Base-by-base conservation (phyloP, 345 rosid genomes). In the Erysimum cheiranthoides region DNA sequence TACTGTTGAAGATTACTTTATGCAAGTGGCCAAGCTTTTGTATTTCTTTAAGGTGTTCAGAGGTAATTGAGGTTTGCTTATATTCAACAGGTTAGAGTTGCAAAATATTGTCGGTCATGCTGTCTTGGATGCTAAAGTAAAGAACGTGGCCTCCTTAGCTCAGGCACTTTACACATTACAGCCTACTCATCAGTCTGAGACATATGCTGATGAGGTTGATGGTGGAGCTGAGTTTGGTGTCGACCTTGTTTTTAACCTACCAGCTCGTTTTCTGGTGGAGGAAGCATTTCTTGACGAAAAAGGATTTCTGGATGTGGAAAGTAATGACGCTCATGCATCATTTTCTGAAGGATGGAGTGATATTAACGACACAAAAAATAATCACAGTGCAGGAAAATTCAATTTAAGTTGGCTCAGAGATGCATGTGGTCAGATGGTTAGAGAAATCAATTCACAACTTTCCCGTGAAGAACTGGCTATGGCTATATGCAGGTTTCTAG, bases 401-500 rank as follows among this genome's bases (percentile, higher is more conserved):
- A 79, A 86, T 78, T 82, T 94, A 73, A 86, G 89, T 81, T 94
- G 98, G 97, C 79, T 94, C 73, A 89, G 95, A 88, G 84, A 88
- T 79, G 84, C 87, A 21, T 92, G 97, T 74, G 89, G 89, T 53
- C 81, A 47, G 64, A 85, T 94, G 74, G 92, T 86, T 21, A 82
- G 84, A 70, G 89, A 74, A 66, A 85, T 87, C 76, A 80, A 78
- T 76, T 90, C 98, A 54, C 91, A 89, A 57, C 91, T 94, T 67
- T 88, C 98, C 57, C 81, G 75, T 65, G 98, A 94, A 82, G 98
- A 94, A 79, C 74, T 94, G 65, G 97, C 97, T 45, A 90, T 89
- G 96, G 94, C 98, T 59, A 81, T 92, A 65, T 92, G 98, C 73
- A 90, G 91, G 63, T 92, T 90, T 60, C 89, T 94, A 65, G 97